These are phyloP conservation scores for Corymbia calophylla DNA, from an alignment of 441 rosid species.

Conservation along the genomic window DNA sequence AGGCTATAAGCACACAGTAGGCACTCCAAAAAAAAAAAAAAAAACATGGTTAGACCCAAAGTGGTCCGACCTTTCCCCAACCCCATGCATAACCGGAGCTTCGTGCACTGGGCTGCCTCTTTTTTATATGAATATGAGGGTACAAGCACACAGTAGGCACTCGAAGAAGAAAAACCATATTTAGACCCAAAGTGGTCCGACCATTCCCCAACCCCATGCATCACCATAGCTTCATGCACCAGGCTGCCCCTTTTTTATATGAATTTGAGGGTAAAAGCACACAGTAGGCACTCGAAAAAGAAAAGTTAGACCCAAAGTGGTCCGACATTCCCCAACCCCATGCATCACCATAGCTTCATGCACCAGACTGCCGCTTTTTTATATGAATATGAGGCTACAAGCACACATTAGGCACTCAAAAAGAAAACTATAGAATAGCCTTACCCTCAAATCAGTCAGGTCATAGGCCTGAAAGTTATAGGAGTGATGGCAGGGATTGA, in stretches of 20 bases:
- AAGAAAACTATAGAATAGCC: background rate
- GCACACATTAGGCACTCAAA: background rate
- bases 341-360: background rate
- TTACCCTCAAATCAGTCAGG: background rate
- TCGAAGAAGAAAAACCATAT: too few relatives aligned
- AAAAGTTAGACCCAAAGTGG: background rate
- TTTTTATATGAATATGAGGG: background rate
- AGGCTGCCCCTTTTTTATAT: background rate
- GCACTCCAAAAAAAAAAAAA: background rate
- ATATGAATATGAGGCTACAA: background rate
- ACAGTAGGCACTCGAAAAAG: background rate
- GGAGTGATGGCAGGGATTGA: background rate
- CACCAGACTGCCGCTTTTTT: background rate
- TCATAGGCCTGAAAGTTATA: fast-evolving
- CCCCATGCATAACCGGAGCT: background rate
- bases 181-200: background rate
- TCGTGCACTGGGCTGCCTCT: background rate
- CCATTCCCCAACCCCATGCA: background rate
- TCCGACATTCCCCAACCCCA: background rate
- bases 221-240: background rate
- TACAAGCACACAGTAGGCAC: background rate
- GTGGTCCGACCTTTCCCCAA: background rate
- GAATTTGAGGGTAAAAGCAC: background rate
- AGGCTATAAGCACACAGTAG: background rate
- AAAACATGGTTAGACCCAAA: background rate